A percentile compares a stretch with the other conserved stretches of the same genome.
Conservation (phyloP, 495 filamentous ascomycete genomes). For the Podospora pseudoanserina region DNA sequence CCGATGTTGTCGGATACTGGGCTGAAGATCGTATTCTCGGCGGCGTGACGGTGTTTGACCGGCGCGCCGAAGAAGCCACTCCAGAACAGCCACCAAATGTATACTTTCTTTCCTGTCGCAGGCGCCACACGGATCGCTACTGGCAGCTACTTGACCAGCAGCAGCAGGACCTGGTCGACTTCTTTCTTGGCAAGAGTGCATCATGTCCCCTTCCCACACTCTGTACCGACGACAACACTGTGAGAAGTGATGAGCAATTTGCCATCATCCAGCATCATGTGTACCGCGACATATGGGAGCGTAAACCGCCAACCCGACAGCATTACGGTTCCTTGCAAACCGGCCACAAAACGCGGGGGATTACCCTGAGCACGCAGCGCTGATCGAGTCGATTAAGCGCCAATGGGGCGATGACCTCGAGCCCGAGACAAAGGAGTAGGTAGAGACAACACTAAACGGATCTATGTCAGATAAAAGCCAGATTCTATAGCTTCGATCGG, state of each 20-base stretch:
- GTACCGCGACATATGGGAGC: conserved; percentile 27
- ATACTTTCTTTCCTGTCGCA: conserved; percentile 24
- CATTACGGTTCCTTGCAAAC: not conserved
- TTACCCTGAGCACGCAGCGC: not conserved
- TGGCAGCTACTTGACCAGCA: conserved; percentile 25
- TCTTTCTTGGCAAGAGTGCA: conserved; percentile 14
- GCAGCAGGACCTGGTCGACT: conserved; percentile 23
- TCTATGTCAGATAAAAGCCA: too few species aligned
- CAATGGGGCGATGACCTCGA: not conserved
- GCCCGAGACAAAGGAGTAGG: not conserved
- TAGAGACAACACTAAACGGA: too few species aligned
- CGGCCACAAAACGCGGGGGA: not conserved
- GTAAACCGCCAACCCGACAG: conserved; percentile 5
- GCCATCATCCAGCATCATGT: conserved; percentile 11
- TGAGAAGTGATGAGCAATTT: conserved; percentile 17
- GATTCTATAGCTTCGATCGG: too few species aligned
- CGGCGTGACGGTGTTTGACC: conserved; percentile 34
- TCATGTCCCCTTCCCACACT: conserved; percentile 20
- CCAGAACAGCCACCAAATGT: conserved; percentile 16
- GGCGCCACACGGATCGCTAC: conserved; percentile 10
- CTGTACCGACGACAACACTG: conserved; percentile 15
- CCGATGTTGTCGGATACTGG: conserved; percentile 37
- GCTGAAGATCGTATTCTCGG: conserved; percentile 32
- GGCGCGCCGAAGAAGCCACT: conserved; percentile 6
- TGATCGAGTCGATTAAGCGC: not conserved